These are phyloP conservation scores for Paxillus ammoniavirescens DNA, from an alignment of 768 basidiomycete species.

Conservation along the genomic window DNA sequence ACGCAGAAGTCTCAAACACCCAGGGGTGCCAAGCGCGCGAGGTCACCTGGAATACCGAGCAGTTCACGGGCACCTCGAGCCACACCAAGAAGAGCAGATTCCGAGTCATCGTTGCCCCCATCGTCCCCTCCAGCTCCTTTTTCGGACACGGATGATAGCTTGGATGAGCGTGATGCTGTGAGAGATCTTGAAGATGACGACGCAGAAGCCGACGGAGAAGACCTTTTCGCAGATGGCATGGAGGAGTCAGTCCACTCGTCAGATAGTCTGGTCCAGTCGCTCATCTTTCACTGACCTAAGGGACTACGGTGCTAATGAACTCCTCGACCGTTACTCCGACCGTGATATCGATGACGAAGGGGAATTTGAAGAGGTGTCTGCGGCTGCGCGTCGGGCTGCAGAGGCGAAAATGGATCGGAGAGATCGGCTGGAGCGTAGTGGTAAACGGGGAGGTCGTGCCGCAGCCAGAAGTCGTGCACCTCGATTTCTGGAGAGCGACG, in stretches of 20 bases:
- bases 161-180: constrained; percentile 69
- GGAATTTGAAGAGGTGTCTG: constrained; percentile 65
- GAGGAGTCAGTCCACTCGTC: constrained; percentile 54
- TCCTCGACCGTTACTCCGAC: constrained; percentile 85
- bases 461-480: constrained; percentile 80
- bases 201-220: constrained; percentile 86
- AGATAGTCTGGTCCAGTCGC: constrained; percentile 2
- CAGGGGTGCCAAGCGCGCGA: constrained; percentile 61
- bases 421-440: constrained; percentile 70
- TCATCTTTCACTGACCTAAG: constrained; percentile 34
- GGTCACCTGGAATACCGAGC: constrained; percentile 50
- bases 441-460: constrained; percentile 70
- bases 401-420: constrained; percentile 87
- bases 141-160: constrained; percentile 81
- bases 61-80: constrained; percentile 45
- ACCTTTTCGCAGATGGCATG: constrained; percentile 82
- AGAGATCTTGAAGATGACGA: constrained; percentile 65
- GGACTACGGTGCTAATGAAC: constrained; percentile 83
- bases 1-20: constrained; percentile 39
- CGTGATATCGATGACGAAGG: constrained; percentile 84
- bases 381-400: constrained; percentile 71
- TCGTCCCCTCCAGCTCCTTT: constrained; percentile 83
- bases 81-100: constrained; percentile 50
- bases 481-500: constrained; percentile 83
- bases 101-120: constrained; percentile 78